Conservation (phyloP, 2,329 filamentous ascomycete species). For the Diplodia mutila region DNA sequence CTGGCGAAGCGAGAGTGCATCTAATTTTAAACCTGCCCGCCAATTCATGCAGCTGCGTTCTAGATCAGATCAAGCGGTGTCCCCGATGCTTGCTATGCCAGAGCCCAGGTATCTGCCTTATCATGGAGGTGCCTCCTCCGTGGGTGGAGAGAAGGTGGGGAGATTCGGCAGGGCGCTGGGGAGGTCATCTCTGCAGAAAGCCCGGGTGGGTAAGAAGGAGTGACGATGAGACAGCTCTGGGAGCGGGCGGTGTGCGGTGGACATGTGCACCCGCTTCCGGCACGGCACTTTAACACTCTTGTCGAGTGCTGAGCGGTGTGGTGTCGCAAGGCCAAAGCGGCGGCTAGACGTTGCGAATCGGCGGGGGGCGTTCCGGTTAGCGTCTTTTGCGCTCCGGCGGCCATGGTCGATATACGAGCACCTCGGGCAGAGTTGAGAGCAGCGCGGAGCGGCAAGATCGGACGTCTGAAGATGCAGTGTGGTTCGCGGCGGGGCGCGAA, state of each 20-base stretch:
- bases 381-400: not conserved
- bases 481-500: constrained; percentile 14
- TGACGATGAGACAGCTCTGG: not conserved
- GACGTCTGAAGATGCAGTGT: constrained; percentile 13
- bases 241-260: not conserved
- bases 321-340: not conserved
- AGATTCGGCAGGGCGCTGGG: not conserved
- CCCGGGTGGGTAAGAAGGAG: not conserved
- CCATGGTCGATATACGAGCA: no score
- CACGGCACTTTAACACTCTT: not conserved
- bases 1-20: constrained; percentile 11
- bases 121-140: not conserved
- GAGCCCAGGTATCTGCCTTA: constrained; percentile 7
- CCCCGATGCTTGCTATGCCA: not conserved
- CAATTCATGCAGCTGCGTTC: constrained; percentile 3
- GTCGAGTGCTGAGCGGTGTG: constrained; percentile 3
- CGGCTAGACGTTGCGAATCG: not conserved
- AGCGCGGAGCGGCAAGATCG: not conserved
- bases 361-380: not conserved
- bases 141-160: constrained; percentile 5
- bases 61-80: not conserved
- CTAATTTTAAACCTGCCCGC: constrained; percentile 12
- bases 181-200: not conserved
- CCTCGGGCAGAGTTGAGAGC: no score
- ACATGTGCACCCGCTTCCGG: not conserved